These are phyloP conservation scores for Akanthomyces lecanii DNA, from an alignment of 2,329 filamentous ascomycete species.

Conservation along the genomic window DNA sequence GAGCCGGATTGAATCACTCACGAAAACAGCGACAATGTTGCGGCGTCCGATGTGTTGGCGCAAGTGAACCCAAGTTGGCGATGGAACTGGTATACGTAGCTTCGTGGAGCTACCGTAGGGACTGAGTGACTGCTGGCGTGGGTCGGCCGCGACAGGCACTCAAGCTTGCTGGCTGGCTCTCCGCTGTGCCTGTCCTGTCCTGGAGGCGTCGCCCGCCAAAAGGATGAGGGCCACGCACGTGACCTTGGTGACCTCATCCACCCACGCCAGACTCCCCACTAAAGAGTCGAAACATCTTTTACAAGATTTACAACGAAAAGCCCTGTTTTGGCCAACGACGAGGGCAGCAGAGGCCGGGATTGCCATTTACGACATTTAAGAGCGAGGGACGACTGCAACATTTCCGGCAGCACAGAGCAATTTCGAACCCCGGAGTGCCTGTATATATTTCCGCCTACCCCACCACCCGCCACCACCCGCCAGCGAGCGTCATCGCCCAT, in stretches of 20 bases:
- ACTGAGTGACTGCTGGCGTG: constrained; percentile 4
- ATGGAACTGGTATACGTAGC: constrained; percentile 20
- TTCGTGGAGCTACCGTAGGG: constrained; percentile 10
- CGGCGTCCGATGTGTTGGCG: background rate
- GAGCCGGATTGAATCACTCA: background rate
- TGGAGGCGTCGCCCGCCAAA: background rate
- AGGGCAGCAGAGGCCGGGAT: constrained; percentile 5
- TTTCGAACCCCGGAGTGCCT: background rate
- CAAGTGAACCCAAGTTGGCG: background rate
- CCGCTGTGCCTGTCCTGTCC: background rate
- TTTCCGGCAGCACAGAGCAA: background rate
- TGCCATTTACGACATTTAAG: background rate
- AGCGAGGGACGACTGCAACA: background rate
- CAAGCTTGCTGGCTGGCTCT: background rate
- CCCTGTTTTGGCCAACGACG: constrained; percentile 3
- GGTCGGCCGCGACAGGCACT: constrained; percentile 11
- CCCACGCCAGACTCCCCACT: constrained; percentile 21
- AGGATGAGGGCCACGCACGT: constrained; percentile 22
- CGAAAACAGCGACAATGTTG: background rate
- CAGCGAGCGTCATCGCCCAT: constrained; percentile 2
- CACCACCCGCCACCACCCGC: constrained; percentile 6
- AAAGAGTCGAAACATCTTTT: constrained; percentile 21
- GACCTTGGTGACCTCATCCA: constrained; percentile 26
- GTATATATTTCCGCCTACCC: constrained; percentile 4
- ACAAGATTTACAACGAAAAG: constrained; percentile 17